Evolutionary conservation across 1,284 basidiomycete genomes (phyloP), one percentile per base, ranked within the genome.

Genomic region (Ustilago hordei): DNA sequence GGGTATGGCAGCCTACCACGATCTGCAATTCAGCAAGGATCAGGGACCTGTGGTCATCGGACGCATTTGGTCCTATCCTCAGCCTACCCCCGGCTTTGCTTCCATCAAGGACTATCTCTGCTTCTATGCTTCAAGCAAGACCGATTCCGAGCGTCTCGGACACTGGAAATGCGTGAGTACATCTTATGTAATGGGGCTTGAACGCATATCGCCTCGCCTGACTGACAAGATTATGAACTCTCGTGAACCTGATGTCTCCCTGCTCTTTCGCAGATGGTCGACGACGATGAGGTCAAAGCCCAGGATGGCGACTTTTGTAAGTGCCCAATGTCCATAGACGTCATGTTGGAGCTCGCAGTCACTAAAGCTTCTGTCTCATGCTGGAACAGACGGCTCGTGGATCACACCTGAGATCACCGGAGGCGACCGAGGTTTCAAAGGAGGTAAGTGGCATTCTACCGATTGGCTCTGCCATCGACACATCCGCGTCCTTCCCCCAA

Each of bases 281-380:
- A 82, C 54, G 82, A 83, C 52, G 83, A 85, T 50, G 69, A 76
- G 38, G 83, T 81, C 19, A 38, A 50, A 47, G 56, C 83, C 15
- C 83, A 85, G 58, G 82, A 83, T 38, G 81, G 83, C 41, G 82
- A 83, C 50, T 85, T 85, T 52, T 85, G 81, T 84, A 71, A 68
- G 78, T 75, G 43, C 3, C 3, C 34, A 12, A 31, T 31, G 34
- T n/a, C 41, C 4, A 8, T 19, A 15, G 11, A 17, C 19, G 12
- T 12, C 23, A 31, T 3, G 6, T 38, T 7, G 17, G 15, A 31
- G 12, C 15, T 15, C 13, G 36, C 17, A 7, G 17, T 17, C 1
- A 23, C 50, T 43, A 39, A 32, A 28, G 2, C 9, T 8, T 19
- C 28, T 48, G 19, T 31, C 12, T 32, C 12, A 9, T n/a, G 6